Evolutionary conservation across 192 early-diverging fungal species (phyloP).

Genomic region (Backusella circina): DNA sequence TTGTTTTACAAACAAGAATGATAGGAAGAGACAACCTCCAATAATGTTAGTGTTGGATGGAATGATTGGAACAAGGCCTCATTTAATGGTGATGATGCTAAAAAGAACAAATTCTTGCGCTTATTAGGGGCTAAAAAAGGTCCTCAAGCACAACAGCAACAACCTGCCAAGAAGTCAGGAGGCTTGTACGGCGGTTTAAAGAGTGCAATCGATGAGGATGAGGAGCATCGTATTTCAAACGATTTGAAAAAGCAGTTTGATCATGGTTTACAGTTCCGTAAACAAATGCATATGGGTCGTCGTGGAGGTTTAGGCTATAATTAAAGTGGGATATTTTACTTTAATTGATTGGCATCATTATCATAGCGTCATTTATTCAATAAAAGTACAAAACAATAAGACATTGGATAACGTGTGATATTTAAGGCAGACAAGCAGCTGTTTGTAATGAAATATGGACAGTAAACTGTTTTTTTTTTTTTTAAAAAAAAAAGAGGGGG

Average conservation of each 20-base stretch:
- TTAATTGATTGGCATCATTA: background rate
- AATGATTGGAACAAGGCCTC: slow-evolving; percentile 62
- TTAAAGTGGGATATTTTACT: background rate
- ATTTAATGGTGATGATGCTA: slow-evolving; percentile 49
- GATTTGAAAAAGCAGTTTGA: slow-evolving; percentile 63
- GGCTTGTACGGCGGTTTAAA: slow-evolving; percentile 43
- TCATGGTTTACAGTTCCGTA: slow-evolving; percentile 45
- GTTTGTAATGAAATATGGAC: no score
- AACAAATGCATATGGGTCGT: slow-evolving; percentile 48
- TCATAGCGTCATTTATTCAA: background rate
- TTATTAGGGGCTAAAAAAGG: slow-evolving; percentile 58
- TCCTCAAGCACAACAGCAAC: slow-evolving; percentile 3
- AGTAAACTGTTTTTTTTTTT: no score
- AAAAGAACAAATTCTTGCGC: slow-evolving; percentile 62
- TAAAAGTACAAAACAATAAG: no score
- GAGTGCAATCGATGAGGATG: slow-evolving; percentile 50
- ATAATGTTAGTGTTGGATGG: slow-evolving; percentile 38
- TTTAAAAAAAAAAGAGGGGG: no score
- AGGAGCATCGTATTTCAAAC: slow-evolving; percentile 43
- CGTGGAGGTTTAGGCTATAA: slow-evolving; percentile 49
- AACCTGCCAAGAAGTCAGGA: slow-evolving; percentile 20
- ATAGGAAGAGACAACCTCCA: background rate
- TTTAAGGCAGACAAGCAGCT: no score
- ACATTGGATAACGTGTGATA: no score
- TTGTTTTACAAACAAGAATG: slow-evolving; percentile 3